Evolutionary conservation across 2,329 filamentous ascomycete genomes (phyloP), one percentile per base, ranked within the genome.

Genomic region (Colletotrichum sp.): DNA sequence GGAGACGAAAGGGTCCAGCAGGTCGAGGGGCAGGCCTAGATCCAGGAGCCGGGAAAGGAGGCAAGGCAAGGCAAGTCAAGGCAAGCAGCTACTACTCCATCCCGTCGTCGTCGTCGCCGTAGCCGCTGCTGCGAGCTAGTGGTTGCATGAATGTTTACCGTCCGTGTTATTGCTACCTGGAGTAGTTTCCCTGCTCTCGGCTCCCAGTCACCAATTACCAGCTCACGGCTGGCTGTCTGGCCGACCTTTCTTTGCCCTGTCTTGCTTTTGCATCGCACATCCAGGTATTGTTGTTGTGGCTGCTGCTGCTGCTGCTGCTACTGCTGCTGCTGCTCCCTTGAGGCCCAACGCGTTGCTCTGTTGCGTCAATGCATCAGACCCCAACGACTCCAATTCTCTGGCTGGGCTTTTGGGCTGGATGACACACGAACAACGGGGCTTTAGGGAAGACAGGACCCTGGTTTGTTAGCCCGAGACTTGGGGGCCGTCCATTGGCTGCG

Each of bases 131-230:
- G 44, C 44, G 21, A 64, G 24, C 36, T 73, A 26, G 21, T 44
- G 67, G 64, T 18, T 69, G 74, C 74, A 76, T 76, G 74, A 76
- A 76, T 76, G 64, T 76, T 62, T 65, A 65, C 74, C 36, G 65
- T 44, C 28, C 21, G 34, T 69, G 59, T 69, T 39, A 59, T 65
- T 36, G 59, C 70, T 57, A 36, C 57, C 26, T 28, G 16, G 30
- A 34, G 32, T 52, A 21, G 62, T 44, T 44, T 72, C 68, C 57
- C 36, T 70, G 68, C 12, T 21, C 36, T 44, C 55, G 21, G 24
- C 15, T 16, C 63, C 6, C 9, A 18, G 21, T 60, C 18, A 21
- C 18, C 65, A 59, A 44, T 70, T 70, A n/a, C 39, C 26, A 63
- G n/a, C 39, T 49, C 32, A 57, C 30, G 24, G 28, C 39, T 64